phyloP scores from a whole-genome alignment of 2,329 filamentous ascomycete genomes.

The Ophiosphaerella korrae region DNA sequence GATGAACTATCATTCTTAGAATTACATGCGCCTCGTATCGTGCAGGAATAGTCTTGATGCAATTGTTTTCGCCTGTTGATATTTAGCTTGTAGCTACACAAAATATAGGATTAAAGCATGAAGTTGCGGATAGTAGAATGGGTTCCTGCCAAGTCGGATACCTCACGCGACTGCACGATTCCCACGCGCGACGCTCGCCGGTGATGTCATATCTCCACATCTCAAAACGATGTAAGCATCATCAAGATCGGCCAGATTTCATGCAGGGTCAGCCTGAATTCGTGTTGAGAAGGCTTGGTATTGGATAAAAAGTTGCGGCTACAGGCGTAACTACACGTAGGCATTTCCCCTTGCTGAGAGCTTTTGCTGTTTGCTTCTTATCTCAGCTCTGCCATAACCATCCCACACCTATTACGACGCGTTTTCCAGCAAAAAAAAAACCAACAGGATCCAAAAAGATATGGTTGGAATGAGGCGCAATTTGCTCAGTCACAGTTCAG shows the following conservation, averaged over 20 bases:
- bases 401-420: too few relatives aligned
- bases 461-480: slow-evolving; percentile 33
- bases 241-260: slow-evolving; percentile 8
- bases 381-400: not conserved
- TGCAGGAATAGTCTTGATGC: too few relatives aligned
- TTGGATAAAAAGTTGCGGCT: too few relatives aligned
- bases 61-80: too few relatives aligned
- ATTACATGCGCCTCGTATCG: too few relatives aligned
- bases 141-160: slow-evolving; percentile 21
- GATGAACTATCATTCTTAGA: too few relatives aligned
- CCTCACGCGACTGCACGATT: slow-evolving; percentile 1
- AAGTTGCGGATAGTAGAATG: not conserved
- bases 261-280: slow-evolving; percentile 11
- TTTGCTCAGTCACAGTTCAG: slow-evolving; percentile 16
- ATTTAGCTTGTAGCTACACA: too few relatives aligned
- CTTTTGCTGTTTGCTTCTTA: not conserved
- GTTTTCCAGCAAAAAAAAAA: not conserved
- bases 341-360: slow-evolving; percentile 9
- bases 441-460: not conserved
- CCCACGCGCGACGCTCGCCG: slow-evolving; percentile 8
- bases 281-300: slow-evolving; percentile 8
- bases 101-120: too few relatives aligned
- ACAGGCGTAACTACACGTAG: too few relatives aligned
- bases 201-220: slow-evolving; percentile 16
- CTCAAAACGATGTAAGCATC: slow-evolving; percentile 12